Conservation (phyloP, 495 filamentous ascomycete genomes). For the Lophium mytilinum region DNA sequence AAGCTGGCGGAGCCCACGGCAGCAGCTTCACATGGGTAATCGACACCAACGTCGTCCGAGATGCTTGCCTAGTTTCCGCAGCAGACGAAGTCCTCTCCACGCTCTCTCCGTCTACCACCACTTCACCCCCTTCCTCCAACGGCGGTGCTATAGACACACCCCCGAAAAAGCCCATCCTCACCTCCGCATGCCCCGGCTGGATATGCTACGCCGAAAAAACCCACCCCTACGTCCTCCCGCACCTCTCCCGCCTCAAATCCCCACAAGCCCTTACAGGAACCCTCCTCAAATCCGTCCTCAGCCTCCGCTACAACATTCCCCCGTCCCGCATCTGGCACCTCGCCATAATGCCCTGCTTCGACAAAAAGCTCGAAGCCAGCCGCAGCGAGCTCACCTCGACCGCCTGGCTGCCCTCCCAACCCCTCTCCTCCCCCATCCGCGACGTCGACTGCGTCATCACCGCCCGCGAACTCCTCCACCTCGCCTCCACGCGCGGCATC, state of each 20-base stretch:
- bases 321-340: slow-evolving; percentile 86
- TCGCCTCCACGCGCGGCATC: slow-evolving; percentile 70
- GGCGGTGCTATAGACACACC: slow-evolving; percentile 26
- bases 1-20: slow-evolving; percentile 56
- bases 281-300: slow-evolving; percentile 75
- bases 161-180: slow-evolving; percentile 67
- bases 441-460: slow-evolving; percentile 99
- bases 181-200: slow-evolving; percentile 93
- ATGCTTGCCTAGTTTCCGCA: slow-evolving; percentile 67
- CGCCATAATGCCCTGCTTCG: slow-evolving; percentile 96
- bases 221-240: slow-evolving; percentile 83
- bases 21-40: slow-evolving; percentile 80
- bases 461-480: slow-evolving; percentile 79
- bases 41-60: slow-evolving; percentile 73
- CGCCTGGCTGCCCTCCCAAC: slow-evolving; percentile 48
- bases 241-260: slow-evolving; percentile 85
- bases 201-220: slow-evolving; percentile 98
- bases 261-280: slow-evolving; percentile 89
- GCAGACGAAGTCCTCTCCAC: slow-evolving; percentile 58
- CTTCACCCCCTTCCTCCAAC: slow-evolving; percentile 13
- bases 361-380: slow-evolving; percentile 96
- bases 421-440: slow-evolving; percentile 50
- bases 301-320: slow-evolving; percentile 56
- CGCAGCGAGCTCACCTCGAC: slow-evolving; percentile 82
- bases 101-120: slow-evolving; percentile 11